Evolutionary conservation across 2,329 filamentous ascomycete species (phyloP).

Genomic region (Fusarium sp.): DNA sequence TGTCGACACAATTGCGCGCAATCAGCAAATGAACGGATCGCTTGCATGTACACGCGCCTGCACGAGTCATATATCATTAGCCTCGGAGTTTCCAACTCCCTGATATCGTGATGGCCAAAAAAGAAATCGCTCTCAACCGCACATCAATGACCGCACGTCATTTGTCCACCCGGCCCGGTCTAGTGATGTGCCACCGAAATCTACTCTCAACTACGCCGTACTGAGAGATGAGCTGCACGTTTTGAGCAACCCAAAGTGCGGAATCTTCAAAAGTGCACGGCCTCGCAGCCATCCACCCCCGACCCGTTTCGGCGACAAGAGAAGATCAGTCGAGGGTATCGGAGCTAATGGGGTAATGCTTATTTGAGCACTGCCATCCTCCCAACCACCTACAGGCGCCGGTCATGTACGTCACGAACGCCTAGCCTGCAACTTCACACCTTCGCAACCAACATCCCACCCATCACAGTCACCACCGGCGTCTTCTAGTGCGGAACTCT

Average conservation of each 20-base stretch:
- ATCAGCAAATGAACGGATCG: slow-evolving; percentile 26
- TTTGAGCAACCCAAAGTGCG: slow-evolving; percentile 23
- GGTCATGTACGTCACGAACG: slow-evolving; percentile 44
- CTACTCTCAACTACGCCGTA: slow-evolving; percentile 10
- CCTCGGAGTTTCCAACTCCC: slow-evolving; percentile 40
- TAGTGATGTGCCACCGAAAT: slow-evolving; percentile 43
- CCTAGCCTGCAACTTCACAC: slow-evolving; percentile 25
- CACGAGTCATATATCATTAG: slow-evolving; percentile 49
- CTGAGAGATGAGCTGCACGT: slow-evolving; percentile 18
- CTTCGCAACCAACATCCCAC: slow-evolving; percentile 32
- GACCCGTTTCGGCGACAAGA: slow-evolving; percentile 38
- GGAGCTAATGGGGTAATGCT: slow-evolving; percentile 35
- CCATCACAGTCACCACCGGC: slow-evolving; percentile 30
- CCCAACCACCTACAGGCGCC: slow-evolving; percentile 31
- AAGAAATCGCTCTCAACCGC: slow-evolving; percentile 33
- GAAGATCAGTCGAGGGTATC: slow-evolving; percentile 36
- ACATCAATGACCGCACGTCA: slow-evolving; percentile 28
- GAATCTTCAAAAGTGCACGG: slow-evolving; percentile 40
- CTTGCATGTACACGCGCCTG: slow-evolving; percentile 33
- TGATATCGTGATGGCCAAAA: slow-evolving; percentile 37
- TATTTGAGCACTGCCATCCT: slow-evolving; percentile 29
- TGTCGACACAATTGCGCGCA: slow-evolving; percentile 8
- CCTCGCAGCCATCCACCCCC: slow-evolving; percentile 6
- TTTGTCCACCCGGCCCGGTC: slow-evolving; percentile 31
- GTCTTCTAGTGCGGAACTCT: slow-evolving; percentile 44